Conservation (phyloP, 441 rosid species). For the Manihot esculenta region DNA sequence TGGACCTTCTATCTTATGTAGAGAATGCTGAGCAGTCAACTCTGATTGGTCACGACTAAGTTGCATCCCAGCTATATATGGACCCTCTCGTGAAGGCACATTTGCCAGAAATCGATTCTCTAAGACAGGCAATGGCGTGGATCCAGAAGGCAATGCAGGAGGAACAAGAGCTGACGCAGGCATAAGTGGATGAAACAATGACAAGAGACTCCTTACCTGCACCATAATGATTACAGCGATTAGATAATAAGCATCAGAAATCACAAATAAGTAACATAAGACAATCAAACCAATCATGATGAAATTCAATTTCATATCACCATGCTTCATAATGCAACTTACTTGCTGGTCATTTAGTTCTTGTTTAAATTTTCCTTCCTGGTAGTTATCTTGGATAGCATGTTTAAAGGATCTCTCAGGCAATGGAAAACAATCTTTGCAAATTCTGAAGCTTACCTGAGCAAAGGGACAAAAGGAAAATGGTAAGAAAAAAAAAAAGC, state of each 20-base stretch:
- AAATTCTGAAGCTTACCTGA: slow-evolving; percentile 55
- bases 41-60: slow-evolving; percentile 25
- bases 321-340: slow-evolving; percentile 16
- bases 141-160: slow-evolving; percentile 27
- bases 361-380: slow-evolving; percentile 47
- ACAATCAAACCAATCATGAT: background rate
- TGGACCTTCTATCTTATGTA: slow-evolving; percentile 15
- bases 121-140: slow-evolving; percentile 10
- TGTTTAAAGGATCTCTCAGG: slow-evolving; percentile 43
- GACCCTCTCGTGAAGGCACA: slow-evolving; percentile 24
- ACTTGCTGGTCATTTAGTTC: slow-evolving; percentile 51
- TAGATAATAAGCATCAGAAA: background rate
- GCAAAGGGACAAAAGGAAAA: slow-evolving; percentile 9
- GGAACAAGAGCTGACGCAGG: slow-evolving; percentile 27
- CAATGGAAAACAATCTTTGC: slow-evolving; percentile 49
- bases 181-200: slow-evolving; percentile 42
- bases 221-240: slow-evolving; percentile 11
- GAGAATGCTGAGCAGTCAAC: slow-evolving; percentile 32
- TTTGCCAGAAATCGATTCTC: slow-evolving; percentile 25
- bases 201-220: slow-evolving; percentile 44
- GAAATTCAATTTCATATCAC: background rate
- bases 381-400: slow-evolving; percentile 43
- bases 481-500: background rate
- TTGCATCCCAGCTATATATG: slow-evolving; percentile 30
- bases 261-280: background rate